Evolutionary conservation across 1,284 basidiomycete genomes (phyloP).

Genomic region (Jaminaea rosea): DNA sequence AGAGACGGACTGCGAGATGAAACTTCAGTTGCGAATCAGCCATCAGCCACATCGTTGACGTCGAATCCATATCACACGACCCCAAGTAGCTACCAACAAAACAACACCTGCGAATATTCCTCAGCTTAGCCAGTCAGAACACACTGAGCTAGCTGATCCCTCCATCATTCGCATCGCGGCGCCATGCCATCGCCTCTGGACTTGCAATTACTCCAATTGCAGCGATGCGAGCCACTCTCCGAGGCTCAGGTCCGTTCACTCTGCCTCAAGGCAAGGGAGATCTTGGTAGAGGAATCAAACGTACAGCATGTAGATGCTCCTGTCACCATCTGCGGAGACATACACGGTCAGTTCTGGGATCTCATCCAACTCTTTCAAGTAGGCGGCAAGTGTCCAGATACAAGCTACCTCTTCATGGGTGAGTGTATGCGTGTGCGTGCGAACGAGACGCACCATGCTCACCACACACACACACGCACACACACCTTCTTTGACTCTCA

Average conservation of each 20-base stretch:
- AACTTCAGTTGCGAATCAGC: too few relatives aligned
- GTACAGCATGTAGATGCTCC: constrained; percentile 93
- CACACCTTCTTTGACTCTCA: background rate
- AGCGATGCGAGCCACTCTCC: constrained; percentile 33
- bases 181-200: background rate
- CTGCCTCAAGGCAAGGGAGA: constrained; percentile 89
- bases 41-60: too few relatives aligned
- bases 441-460: background rate
- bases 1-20: too few relatives aligned
- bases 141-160: too few relatives aligned
- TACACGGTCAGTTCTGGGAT: constrained; percentile 96
- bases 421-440: constrained; percentile 38
- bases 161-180: too few relatives aligned
- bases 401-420: constrained; percentile 99
- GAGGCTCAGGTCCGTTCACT: constrained; percentile 50
- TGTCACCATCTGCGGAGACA: constrained; percentile 96
- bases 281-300: constrained; percentile 87
- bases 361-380: constrained; percentile 93
- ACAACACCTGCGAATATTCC: too few relatives aligned
- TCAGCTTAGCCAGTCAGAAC: too few relatives aligned
- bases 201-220: constrained; percentile 35
- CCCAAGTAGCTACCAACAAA: too few relatives aligned
- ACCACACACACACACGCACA: background rate
- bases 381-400: constrained; percentile 87
- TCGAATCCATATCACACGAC: too few relatives aligned